Percentiles rank a stretch among this genome's conserved stretches.
Conservation (phyloP, 1,284 basidiomycete species). For the Tilletia setariae region DNA sequence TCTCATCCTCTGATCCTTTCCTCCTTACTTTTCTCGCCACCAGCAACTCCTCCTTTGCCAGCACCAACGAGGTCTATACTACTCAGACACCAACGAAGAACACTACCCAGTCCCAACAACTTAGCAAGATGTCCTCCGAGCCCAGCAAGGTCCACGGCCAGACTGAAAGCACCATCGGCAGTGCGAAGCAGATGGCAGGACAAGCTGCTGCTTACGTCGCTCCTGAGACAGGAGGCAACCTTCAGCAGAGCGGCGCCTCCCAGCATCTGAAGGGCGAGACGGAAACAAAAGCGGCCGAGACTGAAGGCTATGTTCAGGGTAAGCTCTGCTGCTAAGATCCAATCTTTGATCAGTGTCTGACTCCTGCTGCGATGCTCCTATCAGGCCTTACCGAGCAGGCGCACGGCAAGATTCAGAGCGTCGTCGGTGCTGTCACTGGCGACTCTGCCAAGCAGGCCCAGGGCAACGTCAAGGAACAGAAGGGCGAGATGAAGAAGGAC, state of each 20-base stretch:
- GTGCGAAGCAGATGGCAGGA: slow-evolving; percentile 3
- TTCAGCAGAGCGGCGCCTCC: not conserved
- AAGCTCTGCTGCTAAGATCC: not conserved
- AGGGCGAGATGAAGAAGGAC: slow-evolving; percentile 2
- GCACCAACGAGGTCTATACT: not conserved
- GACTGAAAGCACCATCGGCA: not conserved
- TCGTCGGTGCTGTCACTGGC: slow-evolving; percentile 5
- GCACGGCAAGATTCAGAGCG: not conserved
- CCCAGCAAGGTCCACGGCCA: not conserved
- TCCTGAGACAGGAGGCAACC: not conserved
- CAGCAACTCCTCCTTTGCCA: not conserved
- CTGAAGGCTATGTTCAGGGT: slow-evolving; percentile 10
- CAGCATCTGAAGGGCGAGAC: slow-evolving; percentile 9
- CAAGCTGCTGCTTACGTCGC: not conserved
- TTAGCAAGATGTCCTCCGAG: slow-evolving; percentile 9
- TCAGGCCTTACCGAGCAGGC: not conserved
- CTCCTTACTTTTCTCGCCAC: not conserved
- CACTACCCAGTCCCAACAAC: not conserved
- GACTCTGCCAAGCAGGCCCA: not conserved
- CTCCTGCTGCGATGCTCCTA: not conserved
- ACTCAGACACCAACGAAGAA: not conserved
- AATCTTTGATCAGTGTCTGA: not conserved
- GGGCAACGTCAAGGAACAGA: not conserved
- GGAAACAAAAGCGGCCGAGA: not conserved
- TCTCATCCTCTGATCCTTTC: not conserved